Evolutionary conservation across 1,284 basidiomycete species (phyloP).

Genomic region (Irpex lacteus): DNA sequence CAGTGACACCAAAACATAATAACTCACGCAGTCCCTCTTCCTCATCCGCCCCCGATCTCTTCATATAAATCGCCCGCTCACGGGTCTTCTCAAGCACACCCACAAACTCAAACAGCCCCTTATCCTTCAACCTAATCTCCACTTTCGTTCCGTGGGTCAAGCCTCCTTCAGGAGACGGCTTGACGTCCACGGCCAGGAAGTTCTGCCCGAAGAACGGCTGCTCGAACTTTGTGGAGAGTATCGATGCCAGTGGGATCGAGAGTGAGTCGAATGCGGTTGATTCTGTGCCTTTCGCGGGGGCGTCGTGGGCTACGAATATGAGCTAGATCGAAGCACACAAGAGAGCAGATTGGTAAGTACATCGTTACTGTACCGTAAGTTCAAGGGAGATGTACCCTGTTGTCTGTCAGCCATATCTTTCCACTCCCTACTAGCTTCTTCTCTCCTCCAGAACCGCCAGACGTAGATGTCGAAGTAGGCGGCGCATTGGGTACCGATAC

Average conservation of each 20-base stretch:
- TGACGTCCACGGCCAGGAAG: constrained; percentile 62
- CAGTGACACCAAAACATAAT: not conserved
- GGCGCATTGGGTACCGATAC: constrained; percentile 55
- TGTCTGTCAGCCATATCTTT: constrained; percentile 62
- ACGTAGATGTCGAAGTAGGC: constrained; percentile 36
- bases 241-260: constrained; percentile 57
- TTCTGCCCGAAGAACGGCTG: constrained; percentile 73
- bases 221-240: constrained; percentile 68
- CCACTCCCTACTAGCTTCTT: constrained; percentile 62
- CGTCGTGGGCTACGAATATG: constrained; percentile 50
- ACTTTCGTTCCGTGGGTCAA: constrained; percentile 59
- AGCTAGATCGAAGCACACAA: constrained; percentile 40
- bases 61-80: constrained; percentile 73
- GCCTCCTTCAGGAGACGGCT: constrained; percentile 62
- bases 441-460: constrained; percentile 50
- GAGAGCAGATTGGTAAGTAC: not conserved
- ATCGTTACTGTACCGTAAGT: not conserved
- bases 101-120: constrained; percentile 71
- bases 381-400: constrained; percentile 49
- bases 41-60: constrained; percentile 47
- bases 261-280: constrained; percentile 45
- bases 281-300: constrained; percentile 29
- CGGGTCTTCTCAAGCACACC: constrained; percentile 70
- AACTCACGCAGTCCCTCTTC: constrained; percentile 70
- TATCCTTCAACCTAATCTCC: constrained; percentile 66